Base-by-base conservation (phyloP, 305 asterid species). In the Caryopteris hybrid region DNA sequence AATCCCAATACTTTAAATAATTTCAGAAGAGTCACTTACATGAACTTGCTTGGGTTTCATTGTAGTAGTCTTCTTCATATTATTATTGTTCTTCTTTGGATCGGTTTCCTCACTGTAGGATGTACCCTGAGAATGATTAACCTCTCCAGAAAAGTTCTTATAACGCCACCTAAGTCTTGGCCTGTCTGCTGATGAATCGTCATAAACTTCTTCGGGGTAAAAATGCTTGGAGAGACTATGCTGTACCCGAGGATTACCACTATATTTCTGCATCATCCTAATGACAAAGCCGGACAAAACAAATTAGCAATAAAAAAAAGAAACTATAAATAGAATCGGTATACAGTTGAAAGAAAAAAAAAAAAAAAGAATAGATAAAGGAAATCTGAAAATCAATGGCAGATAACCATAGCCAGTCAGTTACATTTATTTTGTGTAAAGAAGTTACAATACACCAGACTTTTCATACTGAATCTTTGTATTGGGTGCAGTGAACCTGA, bases 121-220 rank as follows among this genome's bases (percentile, higher is more conserved):
- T 38, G 66, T 43, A 61, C 60, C 74, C 56, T 75, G 74, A 61
- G 69, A 70, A 66, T 33, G 53, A 39, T 55, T 2, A 51, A 12
- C 18, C 13, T 84, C 89, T 17, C 57, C 78, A 57, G 31, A 84
- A 58, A 54, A 12, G 74, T 80, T 80, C 9, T 88, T 85, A 14
- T 64, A 61, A 52, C 87, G 88, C 97, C 91, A 90, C 70, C 83
- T 78, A 50, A 65, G 43, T 17, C 23, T 58, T 27, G 95, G 86
- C 78, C 55, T 58, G 62, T 90, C 93, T 25, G 29, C 56, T 13
- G 93, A 84, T 38, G 85, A 58, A 77, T 90, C 97, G 10, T 60
- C 77, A 61, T 73, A 84, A 50, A 90, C 90, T 76, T 79, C 70
- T 81, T 90, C 97, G 0, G 79, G 53, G 75, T 80, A 86, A 52